Evolutionary conservation across 345 rosid genomes (phyloP), one percentile per base, ranked within the genome.

Genomic region (Populus alba): DNA sequence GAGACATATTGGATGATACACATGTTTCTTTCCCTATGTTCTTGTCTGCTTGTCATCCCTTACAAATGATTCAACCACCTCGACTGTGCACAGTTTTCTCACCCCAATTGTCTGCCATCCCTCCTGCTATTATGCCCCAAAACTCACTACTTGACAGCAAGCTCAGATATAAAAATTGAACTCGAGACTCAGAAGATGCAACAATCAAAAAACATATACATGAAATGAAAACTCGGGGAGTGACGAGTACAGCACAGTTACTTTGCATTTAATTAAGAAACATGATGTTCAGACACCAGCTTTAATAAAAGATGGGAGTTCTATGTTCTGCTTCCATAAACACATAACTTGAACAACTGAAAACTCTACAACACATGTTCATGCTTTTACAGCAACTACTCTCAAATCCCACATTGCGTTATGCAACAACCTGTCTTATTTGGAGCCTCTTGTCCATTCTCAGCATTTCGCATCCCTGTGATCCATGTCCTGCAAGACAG

Each of bases 391-490:
- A 20, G 63, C 75, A 75, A n/a, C 43, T 57, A 57, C 72, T 39
- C 15, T 27, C 53, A 13, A 57, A 73, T 70, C 39, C 74, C 39
- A 31, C 61, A 41, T 20, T 15, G 9, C 20, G 51, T 83, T 78
- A 92, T 4, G 91, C 98, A 9, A 61, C 96, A 9, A 61, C 96
- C 93, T 3, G 90, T 81, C 85, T 93, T 92, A 69, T 79, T 86
- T 10, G 97, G 81, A 29, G 92, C 84, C 49, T 86, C 88, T 13
- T 93, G 84, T 69, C 92, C 92, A 37, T 80, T 94, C 66, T 90
- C 93, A 1, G 88, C 83, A 35, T 75, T 89, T 71, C 87, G 82
- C 45, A 89, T 86, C 43, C 92, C 94, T 1, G 91, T 85, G 68
- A 92, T 82, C 91, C 91, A 87, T 68, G 89, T 71, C 89, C 99